These are phyloP conservation scores for Penicillium roqueforti DNA, from an alignment of 495 filamentous ascomycete species.

Conservation along the genomic window DNA sequence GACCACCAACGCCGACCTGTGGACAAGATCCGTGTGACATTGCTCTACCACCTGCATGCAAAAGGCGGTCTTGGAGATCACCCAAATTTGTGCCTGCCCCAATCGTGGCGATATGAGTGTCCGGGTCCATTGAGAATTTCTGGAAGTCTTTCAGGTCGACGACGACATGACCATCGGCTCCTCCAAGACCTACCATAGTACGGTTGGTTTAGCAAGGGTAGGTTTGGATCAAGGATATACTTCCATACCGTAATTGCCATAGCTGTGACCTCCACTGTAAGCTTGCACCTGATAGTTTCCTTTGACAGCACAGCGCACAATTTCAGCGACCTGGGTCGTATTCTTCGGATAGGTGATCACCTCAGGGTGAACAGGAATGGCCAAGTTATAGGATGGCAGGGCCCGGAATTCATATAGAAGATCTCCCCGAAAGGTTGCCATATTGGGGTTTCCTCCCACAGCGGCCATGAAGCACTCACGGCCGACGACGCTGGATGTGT, in stretches of 20 bases:
- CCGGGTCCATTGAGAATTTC: constrained; percentile 49
- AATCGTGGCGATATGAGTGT: constrained; percentile 56
- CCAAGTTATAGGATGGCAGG: constrained; percentile 55
- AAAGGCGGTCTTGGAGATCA: constrained; percentile 56
- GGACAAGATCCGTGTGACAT: constrained; percentile 66
- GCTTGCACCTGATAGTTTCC: constrained; percentile 59
- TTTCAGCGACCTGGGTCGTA: constrained; percentile 51
- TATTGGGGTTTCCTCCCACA: constrained; percentile 16
- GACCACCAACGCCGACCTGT: constrained; percentile 67
- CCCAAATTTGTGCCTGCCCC: constrained; percentile 62
- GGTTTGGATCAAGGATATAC: neutral
- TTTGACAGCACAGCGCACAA: constrained; percentile 54
- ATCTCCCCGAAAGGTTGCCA: constrained; percentile 21
- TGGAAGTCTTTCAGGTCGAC: constrained; percentile 46
- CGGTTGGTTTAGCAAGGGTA: constrained; percentile 40
- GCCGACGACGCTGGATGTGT: constrained; percentile 2
- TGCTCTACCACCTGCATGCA: constrained; percentile 57
- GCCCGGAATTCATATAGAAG: constrained; percentile 14
- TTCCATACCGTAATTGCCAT: constrained; percentile 48
- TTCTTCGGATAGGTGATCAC: constrained; percentile 59
- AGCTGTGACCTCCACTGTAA: constrained; percentile 70
- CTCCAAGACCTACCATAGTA: constrained; percentile 44
- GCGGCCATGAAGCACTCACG: constrained; percentile 22
- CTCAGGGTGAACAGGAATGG: constrained; percentile 53
- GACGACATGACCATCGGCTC: constrained; percentile 38